Evolutionary conservation across 2,329 filamentous ascomycete species (phyloP).

Genomic region (Fusarium heterosporum): DNA sequence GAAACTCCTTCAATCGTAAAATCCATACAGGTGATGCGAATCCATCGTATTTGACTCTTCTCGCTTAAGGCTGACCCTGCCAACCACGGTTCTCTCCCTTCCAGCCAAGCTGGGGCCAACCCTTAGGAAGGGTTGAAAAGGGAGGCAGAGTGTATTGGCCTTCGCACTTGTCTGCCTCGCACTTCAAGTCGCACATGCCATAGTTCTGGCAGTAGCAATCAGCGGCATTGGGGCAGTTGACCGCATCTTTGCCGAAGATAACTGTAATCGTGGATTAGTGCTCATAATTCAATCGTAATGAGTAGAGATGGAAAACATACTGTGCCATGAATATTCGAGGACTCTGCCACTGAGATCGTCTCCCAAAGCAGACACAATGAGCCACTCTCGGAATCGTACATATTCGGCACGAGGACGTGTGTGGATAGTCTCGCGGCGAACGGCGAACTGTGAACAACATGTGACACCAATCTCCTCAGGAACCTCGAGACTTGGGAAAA

Average conservation of each 20-base stretch:
- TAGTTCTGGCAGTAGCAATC: conserved; percentile 77
- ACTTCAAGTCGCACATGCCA: conserved; percentile 65
- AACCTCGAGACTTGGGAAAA: conserved; percentile 57
- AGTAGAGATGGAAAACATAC: conserved; percentile 54
- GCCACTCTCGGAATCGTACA: conserved; percentile 67
- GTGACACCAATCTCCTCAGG: conserved; percentile 64
- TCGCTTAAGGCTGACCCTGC: conserved; percentile 41
- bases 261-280: conserved; percentile 54
- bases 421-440: conserved; percentile 64
- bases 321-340: conserved; percentile 75
- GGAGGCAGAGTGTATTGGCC: conserved; percentile 70
- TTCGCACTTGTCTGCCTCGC: conserved; percentile 61
- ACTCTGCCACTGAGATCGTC: conserved; percentile 69
- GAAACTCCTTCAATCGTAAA: conserved; percentile 28
- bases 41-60: conserved; percentile 1
- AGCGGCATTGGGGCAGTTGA: conserved; percentile 70
- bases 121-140: conserved; percentile 67
- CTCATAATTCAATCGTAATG: background rate
- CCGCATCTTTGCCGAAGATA: conserved; percentile 67
- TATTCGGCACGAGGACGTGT: conserved; percentile 65
- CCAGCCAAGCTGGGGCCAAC: conserved; percentile 64
- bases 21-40: conserved; percentile 3
- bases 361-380: conserved; percentile 65
- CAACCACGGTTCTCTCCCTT: conserved; percentile 46
- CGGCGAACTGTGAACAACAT: conserved; percentile 76